These are phyloP conservation scores for Paraurostyla sp. DNA, from an alignment of 73 alveolate species.

Conservation along the genomic window DNA sequence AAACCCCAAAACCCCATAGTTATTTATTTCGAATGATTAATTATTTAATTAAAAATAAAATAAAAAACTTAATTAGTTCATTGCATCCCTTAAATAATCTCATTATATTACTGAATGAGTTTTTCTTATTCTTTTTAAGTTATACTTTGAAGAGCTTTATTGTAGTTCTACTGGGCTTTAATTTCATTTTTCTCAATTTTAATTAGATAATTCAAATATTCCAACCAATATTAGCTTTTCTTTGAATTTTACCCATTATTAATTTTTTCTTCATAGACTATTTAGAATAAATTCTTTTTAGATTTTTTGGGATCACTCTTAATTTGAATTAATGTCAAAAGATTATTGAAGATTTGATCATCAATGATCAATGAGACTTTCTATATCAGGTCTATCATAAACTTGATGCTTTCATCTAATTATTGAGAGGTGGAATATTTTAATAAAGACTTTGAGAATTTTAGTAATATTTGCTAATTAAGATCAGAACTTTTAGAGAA, in stretches of 20 bases:
- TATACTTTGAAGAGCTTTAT: not conserved
- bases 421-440: not conserved
- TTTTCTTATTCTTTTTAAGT: not conserved
- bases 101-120: not conserved
- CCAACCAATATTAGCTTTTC: not conserved
- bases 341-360: not conserved
- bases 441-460: not conserved
- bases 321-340: not conserved
- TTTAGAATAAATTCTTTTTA: not conserved
- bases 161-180: not conserved
- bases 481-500: not conserved
- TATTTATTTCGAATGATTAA: not conserved
- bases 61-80: not conserved
- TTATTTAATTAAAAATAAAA: not conserved
- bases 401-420: not conserved
- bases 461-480: not conserved
- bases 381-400: not conserved
- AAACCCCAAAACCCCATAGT: conserved; percentile 27
- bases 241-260: not conserved
- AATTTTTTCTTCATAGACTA: not conserved
- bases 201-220: not conserved
- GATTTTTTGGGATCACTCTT: not conserved
- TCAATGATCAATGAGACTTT: not conserved
- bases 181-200: conserved; percentile 1
- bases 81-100: not conserved